Evolutionary conservation across 331 rosid species (phyloP), one percentile per base, ranked within the genome.

Genomic region (Saraca asoca): DNA sequence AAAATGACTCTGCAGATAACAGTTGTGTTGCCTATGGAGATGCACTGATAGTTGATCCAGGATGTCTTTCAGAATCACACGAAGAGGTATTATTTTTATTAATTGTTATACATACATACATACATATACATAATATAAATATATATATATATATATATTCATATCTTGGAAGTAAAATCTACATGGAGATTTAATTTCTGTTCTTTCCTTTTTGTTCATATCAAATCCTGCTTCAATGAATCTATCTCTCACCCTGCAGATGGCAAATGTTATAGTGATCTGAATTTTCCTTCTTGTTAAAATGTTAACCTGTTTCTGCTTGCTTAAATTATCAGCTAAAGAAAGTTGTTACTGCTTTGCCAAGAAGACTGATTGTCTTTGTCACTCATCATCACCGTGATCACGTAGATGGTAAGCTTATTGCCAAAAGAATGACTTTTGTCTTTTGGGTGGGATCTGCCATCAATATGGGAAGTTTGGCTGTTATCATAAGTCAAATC

Each of bases 1-100:
- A 79, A 58, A 68, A 58, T 65, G 76, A 70, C 50, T 29, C 19
- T 56, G 74, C 43, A 66, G 73, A 73, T 50, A 64, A 78, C 53
- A 34, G 74, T 72, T 81, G 52, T 78, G 65, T 83, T 65, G 85
- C 87, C 39, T 7, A 24, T 74, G 97, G 95, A 70, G 97, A 91
- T 76, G 97, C 96, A 55, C 77, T 88, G 61, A 88, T 91, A 49
- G 87, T 91, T 70, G 97, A 91, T 81, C 96, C 96, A 18, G 97
- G 97, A 66, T 91, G 97, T 64, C 77, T 66, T 51, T 83, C 91
- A 72, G 64, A 76, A 62, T 80, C 79, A 74, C 85, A 91, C 69
- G 84, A 71, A 76, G 96, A 88, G 97, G 97, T 91, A 65, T 37
- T 52, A 0, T 54, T 39, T 4, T 7, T 39, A 7, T 24, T 24